A percentile compares a stretch with the other conserved stretches of the same genome.
phyloP scores from a whole-genome alignment of 179 eudicot species.

The Beta lomatogona region DNA sequence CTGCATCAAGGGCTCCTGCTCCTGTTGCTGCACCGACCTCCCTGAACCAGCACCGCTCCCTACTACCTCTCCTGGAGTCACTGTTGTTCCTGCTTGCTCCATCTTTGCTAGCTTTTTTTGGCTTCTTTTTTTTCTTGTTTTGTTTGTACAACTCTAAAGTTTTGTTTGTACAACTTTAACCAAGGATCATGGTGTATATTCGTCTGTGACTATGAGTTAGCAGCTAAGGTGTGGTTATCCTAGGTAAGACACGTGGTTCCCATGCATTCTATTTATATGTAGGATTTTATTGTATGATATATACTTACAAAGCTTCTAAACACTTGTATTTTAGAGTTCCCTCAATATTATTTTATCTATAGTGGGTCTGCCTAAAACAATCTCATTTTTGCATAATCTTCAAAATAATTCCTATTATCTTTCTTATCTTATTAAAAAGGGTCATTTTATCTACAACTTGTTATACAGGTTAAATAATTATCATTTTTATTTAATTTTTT shows the following conservation, averaged over 20 bases:
- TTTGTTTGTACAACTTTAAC: neutral
- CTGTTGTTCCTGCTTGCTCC: neutral
- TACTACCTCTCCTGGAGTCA: neutral
- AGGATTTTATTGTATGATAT: no score
- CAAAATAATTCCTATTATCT: no score
- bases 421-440: no score
- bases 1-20: constrained; percentile 12
- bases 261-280: neutral
- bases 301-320: no score
- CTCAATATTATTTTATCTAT: no score
- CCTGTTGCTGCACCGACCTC: constrained; percentile 8
- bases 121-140: neutral
- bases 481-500: no score
- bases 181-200: neutral
- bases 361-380: no score
- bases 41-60: constrained; percentile 29
- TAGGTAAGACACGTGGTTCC: neutral
- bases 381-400: no score
- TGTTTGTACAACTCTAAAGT: neutral
- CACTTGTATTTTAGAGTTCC: no score
- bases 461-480: no score
- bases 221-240: neutral
- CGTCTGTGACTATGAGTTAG: neutral
- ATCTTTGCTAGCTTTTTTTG: neutral
- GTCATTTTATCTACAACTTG: no score